phyloP scores from a whole-genome alignment of 148 eudicot genomes.

The Silene latifolia region DNA sequence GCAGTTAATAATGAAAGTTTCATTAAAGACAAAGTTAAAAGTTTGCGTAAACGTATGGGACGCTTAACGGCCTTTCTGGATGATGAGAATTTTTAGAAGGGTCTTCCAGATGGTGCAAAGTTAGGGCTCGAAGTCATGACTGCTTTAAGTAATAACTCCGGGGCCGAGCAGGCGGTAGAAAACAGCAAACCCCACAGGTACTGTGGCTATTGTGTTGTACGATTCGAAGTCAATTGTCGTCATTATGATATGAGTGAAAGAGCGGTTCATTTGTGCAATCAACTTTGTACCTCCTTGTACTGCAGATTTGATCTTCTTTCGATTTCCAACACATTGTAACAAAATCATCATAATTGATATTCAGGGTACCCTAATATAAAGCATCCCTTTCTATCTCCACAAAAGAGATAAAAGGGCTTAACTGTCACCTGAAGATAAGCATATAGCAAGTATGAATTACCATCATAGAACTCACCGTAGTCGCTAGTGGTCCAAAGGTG shows the following conservation, averaged over 20 bases:
- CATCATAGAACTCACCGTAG: too few species aligned
- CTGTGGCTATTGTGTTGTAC: not conserved
- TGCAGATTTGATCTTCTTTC: too few species aligned
- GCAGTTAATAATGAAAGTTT: not conserved
- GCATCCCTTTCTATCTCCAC: too few species aligned
- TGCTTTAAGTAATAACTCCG: not conserved
- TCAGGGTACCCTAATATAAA: too few species aligned
- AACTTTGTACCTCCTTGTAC: too few species aligned
- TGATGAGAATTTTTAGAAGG: not conserved
- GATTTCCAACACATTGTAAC: too few species aligned
- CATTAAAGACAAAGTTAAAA: not conserved
- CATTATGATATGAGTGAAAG: conserved; percentile 3
- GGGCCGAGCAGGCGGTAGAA: not conserved
- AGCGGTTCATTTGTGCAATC: too few species aligned
- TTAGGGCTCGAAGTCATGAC: conserved; percentile 2
- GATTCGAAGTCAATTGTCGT: not conserved
- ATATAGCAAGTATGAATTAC: too few species aligned
- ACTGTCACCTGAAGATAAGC: too few species aligned
- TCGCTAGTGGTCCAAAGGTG: too few species aligned
- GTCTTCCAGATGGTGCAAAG: not conserved
- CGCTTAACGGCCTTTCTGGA: not conserved
- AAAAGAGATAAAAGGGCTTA: too few species aligned
- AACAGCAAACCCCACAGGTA: not conserved
- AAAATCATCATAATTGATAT: too few species aligned
- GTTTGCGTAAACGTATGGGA: not conserved